Conservation (phyloP, 257 asterid species). For the Henckelia pumila region DNA sequence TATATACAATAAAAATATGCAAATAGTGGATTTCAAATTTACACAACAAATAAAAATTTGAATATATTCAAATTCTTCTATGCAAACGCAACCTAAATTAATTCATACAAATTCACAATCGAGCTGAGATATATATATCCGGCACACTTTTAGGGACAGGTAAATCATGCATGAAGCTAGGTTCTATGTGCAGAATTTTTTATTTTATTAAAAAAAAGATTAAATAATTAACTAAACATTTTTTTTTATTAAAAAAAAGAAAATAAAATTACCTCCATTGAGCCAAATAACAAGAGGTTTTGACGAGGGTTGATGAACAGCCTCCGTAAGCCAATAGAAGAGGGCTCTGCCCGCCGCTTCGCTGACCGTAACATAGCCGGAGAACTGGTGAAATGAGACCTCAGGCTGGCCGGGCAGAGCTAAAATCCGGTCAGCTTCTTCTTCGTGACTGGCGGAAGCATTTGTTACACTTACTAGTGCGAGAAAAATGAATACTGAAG, state of each 20-base stretch:
- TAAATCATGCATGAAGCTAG: background rate
- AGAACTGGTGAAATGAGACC: conserved; percentile 68
- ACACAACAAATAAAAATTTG: too few relatives aligned
- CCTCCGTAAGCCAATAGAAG: conserved; percentile 89
- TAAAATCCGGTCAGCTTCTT: conserved; percentile 63
- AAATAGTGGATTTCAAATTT: too few relatives aligned
- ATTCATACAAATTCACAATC: background rate
- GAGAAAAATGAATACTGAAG: conserved; percentile 13
- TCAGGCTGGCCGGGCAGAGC: conserved; percentile 88
- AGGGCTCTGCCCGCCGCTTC: conserved; percentile 77
- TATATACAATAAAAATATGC: too few relatives aligned
- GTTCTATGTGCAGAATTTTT: background rate
- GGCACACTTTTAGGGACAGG: background rate
- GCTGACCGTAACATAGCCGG: conserved; percentile 83
- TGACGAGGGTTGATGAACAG: conserved; percentile 37
- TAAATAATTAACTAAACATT: too few relatives aligned
- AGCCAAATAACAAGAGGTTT: conserved; percentile 92
- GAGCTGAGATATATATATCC: too few relatives aligned
- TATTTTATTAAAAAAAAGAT: background rate
- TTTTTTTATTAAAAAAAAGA: too few relatives aligned
- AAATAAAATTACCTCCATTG: conserved; percentile 64
- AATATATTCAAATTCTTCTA: too few relatives aligned
- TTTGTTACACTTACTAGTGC: conserved; percentile 5
- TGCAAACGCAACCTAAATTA: too few relatives aligned
- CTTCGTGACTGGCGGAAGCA: conserved; percentile 24